Evolutionary conservation across 2,329 filamentous ascomycete species (phyloP), one percentile per base, ranked within the genome.

Genomic region (Aspergillus luchuensis): DNA sequence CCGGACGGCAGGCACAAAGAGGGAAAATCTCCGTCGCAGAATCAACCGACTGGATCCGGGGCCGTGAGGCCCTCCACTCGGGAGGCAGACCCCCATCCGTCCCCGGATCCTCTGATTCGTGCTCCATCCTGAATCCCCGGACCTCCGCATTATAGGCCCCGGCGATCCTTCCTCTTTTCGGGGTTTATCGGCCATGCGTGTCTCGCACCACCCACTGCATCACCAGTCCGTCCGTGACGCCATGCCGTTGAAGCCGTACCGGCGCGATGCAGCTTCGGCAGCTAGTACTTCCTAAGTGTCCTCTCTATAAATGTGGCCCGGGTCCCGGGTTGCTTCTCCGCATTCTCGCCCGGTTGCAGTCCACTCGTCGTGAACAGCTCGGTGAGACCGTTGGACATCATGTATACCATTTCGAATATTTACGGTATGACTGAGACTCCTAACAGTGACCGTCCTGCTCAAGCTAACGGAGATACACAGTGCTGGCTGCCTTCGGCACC

Each of bases 401-500:
- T 68, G 65, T 68, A 62, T 68, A 50, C 54, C 30, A 67, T 68
- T 41, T 57, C 59, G 5, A 68, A 68, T 50, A 67, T 68, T 41
- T 68, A 68, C 39, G 59, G 66, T 68, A 64, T 17, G 56, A 36
- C 5, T 2, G 8, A n/a, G 7, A 1, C 2, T 10, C 28, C 1
- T 5, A 15, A 17, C n/a, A 13, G 6, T 1, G 21, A 2, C 3
- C 3, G 36, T 43, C 10, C 19, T 17, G 5, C 33, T 33, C 7
- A 19, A 36, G 10, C 38, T 51, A 39, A 59, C 41, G 7, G 8
- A 8, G 8, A 8, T n/a, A 13, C 7, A 3, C 48, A 68, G 74
- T 81, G 59, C 84, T 86, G 64, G 82, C 84, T 57, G 82, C 80
- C 62, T 84, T 86, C 71, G 80, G 83, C 68, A 81, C 84, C 55